Evolutionary conservation across 2,329 filamentous ascomycete genomes (phyloP), one percentile per base, ranked within the genome.

Genomic region (Orbilia oligospora): DNA sequence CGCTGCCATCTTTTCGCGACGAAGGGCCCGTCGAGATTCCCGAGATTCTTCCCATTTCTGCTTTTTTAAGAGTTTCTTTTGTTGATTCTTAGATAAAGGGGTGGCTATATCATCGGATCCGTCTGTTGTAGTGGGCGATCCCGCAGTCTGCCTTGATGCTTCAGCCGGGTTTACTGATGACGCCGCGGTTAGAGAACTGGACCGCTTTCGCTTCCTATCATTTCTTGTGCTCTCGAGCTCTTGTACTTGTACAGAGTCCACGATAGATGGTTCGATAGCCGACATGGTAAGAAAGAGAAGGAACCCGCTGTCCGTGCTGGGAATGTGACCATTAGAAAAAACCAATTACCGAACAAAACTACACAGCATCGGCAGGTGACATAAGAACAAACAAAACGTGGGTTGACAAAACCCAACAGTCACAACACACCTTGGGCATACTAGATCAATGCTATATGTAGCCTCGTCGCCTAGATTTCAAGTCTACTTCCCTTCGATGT

Each of bases 71-170:
- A 93, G 86, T 83, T 93, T 95, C 85, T 97, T 97, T 77, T 91
- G 86, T 81, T 95, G 92, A 82, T 91, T 97, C 83, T 98, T 98
- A 18, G 95, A 97, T 65, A 97, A 81, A 44, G 84, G 81, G 9
- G 41, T 46, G 12, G 36, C 22, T 8, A 44, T 33, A 27, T 16
- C 14, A 30, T 70, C 41, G 38, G 27, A 16, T 48, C 27, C 55
- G 5, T 5, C 27, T 3, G 41, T 6, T 4, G 18, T 22, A 36
- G 24, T 24, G 14, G 65, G 30, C 9, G 20, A 22, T 70, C 18
- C 38, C 38, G n/a, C 18, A n/a, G 38, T 38, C 33, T 44, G 22
- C 16, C 10, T 46, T 0, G 66, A 44, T 10, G 18, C 41, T 48
- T 24, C 65, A 16, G 51, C 16, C 18, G 10, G 18, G 1, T 56